Percentiles rank a stretch among this genome's conserved stretches.
phyloP scores from a whole-genome alignment of 768 basidiomycete species.

The Boletus vermiculosoides region DNA sequence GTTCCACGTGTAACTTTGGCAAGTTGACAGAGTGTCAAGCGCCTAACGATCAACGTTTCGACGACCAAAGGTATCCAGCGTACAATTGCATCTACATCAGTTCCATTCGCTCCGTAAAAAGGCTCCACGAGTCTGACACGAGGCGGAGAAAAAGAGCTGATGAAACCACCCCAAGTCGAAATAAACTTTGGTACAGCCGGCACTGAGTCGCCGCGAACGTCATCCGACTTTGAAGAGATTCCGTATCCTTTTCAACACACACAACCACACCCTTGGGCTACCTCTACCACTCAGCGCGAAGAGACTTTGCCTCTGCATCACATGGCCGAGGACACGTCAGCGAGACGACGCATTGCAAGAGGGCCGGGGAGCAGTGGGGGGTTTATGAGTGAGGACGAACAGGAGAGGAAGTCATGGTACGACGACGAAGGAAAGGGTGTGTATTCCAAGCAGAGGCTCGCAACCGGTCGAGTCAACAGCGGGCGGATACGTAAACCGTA shows the following conservation, averaged over 20 bases:
- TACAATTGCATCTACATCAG: neutral
- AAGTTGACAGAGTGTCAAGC: neutral
- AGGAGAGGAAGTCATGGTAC: constrained; percentile 36
- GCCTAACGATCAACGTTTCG: neutral
- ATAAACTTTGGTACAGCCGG: constrained; percentile 66
- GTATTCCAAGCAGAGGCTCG: constrained; percentile 47
- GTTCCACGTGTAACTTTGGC: constrained; percentile 9
- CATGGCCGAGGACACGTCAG: constrained; percentile 49
- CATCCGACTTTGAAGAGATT: constrained; percentile 73
- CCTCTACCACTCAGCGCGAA: constrained; percentile 27
- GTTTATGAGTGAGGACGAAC: constrained; percentile 27
- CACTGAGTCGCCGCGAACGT: constrained; percentile 43
- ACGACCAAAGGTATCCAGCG: neutral
- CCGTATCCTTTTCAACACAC: constrained; percentile 48
- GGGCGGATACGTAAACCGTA: constrained; percentile 61
- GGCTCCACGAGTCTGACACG: constrained; percentile 7
- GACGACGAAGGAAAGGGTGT: constrained; percentile 70
- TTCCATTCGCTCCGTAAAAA: neutral
- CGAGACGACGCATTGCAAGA: constrained; percentile 44
- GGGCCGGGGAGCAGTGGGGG: constrained; percentile 34
- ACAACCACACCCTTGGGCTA: constrained; percentile 29
- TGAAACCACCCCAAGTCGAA: constrained; percentile 65
- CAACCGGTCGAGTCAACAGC: constrained; percentile 45
- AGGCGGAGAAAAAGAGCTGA: constrained; percentile 36
- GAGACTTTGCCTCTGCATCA: constrained; percentile 52